phyloP scores from a whole-genome alignment of 345 rosid species.

The Eutrema yunnanense region DNA sequence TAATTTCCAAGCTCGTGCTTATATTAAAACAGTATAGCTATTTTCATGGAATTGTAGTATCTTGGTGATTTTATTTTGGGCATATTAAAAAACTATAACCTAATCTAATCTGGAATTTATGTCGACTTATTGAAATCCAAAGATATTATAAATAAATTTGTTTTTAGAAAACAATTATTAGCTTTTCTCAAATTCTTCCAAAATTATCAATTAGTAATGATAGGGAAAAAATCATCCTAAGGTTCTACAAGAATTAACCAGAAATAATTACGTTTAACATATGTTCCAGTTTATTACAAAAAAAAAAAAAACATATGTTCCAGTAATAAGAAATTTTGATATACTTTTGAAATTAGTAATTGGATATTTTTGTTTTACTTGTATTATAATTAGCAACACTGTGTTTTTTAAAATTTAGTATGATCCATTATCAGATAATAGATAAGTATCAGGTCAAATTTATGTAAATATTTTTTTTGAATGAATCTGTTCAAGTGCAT shows the following conservation, averaged over 20 bases:
- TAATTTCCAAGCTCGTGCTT: no score
- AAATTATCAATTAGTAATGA: background rate
- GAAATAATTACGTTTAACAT: background rate
- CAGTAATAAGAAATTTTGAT: no score
- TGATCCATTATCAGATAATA: no score
- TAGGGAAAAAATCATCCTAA: background rate
- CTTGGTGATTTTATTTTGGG: background rate
- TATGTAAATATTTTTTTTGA: background rate
- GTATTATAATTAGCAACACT: no score
- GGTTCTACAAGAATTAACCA: background rate
- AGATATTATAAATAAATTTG: no score
- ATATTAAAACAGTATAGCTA: no score
- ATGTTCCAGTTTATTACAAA: no score
- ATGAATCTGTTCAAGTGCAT: background rate
- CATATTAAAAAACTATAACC: background rate
- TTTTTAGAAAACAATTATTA: background rate
- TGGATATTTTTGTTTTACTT: no score
- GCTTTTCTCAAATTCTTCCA: background rate
- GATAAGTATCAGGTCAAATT: background rate
- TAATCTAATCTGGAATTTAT: background rate
- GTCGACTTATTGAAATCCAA: background rate
- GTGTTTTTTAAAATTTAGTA: no score
- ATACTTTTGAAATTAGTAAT: no score
- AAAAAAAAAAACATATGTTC: no score
- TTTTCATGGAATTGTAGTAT: background rate